Percentiles rank a stretch among this genome's conserved stretches.
Evolutionary conservation across 441 rosid genomes (phyloP).

Genomic region (Mallotus repandus): DNA sequence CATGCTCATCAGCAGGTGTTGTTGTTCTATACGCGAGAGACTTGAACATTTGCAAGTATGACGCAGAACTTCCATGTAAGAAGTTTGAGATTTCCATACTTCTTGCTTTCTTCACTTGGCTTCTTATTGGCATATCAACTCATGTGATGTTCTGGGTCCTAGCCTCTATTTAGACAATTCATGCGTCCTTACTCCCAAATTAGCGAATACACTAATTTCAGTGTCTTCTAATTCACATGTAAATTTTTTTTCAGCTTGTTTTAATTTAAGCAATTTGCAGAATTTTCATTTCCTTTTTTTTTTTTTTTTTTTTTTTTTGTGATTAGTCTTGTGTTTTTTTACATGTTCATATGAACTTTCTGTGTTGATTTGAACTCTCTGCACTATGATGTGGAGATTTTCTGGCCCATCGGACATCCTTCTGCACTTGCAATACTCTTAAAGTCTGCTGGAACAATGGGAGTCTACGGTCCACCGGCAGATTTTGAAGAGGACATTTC

Average conservation of each 20-base stretch:
- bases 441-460: too few species aligned
- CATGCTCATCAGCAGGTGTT: slow-evolving; percentile 90
- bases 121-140: slow-evolving; percentile 70
- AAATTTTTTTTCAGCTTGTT: slow-evolving; percentile 11
- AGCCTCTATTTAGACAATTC: slow-evolving; percentile 48
- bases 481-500: too few species aligned
- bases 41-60: slow-evolving; percentile 48
- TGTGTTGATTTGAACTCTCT: too few species aligned
- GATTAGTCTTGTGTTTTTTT: neutral
- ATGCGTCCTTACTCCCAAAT: neutral
- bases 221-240: slow-evolving; percentile 22
- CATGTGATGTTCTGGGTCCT: slow-evolving; percentile 88
- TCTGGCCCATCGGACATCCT: too few species aligned
- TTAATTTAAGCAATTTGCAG: neutral
- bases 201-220: slow-evolving; percentile 1
- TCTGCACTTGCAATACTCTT: too few species aligned
- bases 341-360: too few species aligned
- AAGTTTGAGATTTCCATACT: slow-evolving; percentile 62
- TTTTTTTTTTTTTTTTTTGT: neutral
- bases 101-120: slow-evolving; percentile 73
- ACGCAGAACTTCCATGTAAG: slow-evolving; percentile 39
- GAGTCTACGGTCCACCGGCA: too few species aligned
- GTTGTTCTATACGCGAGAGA: slow-evolving; percentile 69
- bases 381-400: too few species aligned
- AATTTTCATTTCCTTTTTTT: too few species aligned